Percentiles rank a stretch among this genome's conserved stretches.
Conservation (phyloP, 148 eudicot species). For the Diospyros lotus region DNA sequence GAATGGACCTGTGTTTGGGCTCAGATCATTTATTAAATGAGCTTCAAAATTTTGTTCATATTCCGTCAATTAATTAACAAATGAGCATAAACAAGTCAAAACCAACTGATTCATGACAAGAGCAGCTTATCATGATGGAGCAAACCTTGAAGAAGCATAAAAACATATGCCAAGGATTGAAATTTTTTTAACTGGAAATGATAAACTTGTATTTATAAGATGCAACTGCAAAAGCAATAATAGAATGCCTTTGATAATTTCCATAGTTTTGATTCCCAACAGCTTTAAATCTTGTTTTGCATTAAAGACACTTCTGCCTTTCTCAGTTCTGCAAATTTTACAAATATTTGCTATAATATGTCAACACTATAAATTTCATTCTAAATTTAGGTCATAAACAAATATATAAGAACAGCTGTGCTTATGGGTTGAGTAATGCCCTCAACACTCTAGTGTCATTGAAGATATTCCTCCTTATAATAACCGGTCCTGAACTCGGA, state of each 20-base stretch:
- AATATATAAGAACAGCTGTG: no score
- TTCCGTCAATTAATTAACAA: no score
- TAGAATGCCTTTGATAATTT: neutral
- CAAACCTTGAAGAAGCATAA: neutral
- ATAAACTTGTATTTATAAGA: neutral
- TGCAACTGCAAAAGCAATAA: neutral
- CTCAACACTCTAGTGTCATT: no score
- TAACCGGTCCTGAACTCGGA: no score
- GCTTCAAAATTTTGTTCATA: no score
- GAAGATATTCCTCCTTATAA: no score
- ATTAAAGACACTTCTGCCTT: neutral
- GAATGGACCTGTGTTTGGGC: no score
- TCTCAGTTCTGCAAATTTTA: neutral
- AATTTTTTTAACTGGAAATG: neutral
- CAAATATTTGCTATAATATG: neutral
- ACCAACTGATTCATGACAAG: no score
- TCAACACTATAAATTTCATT: neutral
- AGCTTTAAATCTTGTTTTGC: neutral
- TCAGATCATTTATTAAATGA: no score
- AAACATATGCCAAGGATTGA: neutral
- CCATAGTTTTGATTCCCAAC: neutral
- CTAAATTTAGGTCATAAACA: neutral
- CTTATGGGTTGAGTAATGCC: no score
- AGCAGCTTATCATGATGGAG: neutral
- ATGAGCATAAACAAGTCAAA: no score